Evolutionary conservation across 768 basidiomycete species (phyloP), one percentile per base, ranked within the genome.

Genomic region (Pisolithus marmoratus): DNA sequence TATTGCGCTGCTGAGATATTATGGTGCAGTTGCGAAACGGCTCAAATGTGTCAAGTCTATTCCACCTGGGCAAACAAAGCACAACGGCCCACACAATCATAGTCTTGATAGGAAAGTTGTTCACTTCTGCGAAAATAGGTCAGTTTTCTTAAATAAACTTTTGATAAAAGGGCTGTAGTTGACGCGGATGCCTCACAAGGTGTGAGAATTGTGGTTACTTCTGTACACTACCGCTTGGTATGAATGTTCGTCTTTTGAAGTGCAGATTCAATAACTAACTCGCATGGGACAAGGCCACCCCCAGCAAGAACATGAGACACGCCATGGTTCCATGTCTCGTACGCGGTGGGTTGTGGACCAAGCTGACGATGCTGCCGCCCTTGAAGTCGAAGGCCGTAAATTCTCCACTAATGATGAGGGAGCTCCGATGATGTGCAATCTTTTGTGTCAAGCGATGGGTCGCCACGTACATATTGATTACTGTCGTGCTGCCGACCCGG

Each of bases 171-270:
- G 12, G 12, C 4, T 34, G 34, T 34, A 14, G 14, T 14, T 34
- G 34, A 34, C 12, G 5, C 12, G 34, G 15, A 5, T 14, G 14
- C 5, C 14, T 5, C 4, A 12, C 31, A 48, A 82, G 80, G 23
- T 84, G 83, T 52, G 70, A 70, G 3, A 71, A 72, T 43, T 85
- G 83, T 46, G 74, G 76, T 4, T 85, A 84, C 58, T 78, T 75
- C 58, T 84, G 83, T 54, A 81, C 74, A 0, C 63, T 82, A 3
- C 80, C 81, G 2, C 66, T 77, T 40, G 79, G 82, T 83, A 52
- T 36, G 68, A 48, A 7, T 12, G 5, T 7, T 23, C 34, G 6
- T 29, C 11, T 4, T 8, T 1, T 8, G 26, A 14, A 22, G 1
- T 26, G 46, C n/a, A 1, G 17, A 23, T 9, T 29, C 5, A 8